Conservation (phyloP, 1,139 yeast species). For the Scheffersomyces illinoinensis region DNA sequence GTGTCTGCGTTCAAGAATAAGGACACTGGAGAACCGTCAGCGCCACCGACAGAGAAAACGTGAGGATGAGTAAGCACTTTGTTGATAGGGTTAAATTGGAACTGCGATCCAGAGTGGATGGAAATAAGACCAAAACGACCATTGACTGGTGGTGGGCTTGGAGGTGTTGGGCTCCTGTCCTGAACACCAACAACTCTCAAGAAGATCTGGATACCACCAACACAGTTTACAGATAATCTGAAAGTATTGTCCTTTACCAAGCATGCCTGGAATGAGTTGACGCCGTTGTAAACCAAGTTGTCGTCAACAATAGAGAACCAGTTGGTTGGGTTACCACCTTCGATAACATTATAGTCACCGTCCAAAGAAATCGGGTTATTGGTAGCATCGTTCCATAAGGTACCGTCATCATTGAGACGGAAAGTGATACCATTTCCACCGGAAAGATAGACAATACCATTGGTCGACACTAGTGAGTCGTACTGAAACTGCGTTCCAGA, state of each 20-base stretch:
- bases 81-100: conserved; percentile 24
- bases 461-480: conserved; percentile 8
- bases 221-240: conserved; percentile 10
- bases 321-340: conserved; percentile 14
- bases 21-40: conserved; percentile 23
- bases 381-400: conserved; percentile 20
- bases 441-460: conserved; percentile 17
- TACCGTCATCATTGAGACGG: conserved; percentile 18
- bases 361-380: conserved; percentile 14
- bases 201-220: conserved; percentile 12
- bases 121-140: conserved; percentile 16
- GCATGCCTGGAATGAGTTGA: conserved; percentile 19
- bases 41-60: conserved; percentile 33
- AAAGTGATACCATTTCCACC: conserved; percentile 12
- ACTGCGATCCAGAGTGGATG: conserved; percentile 21
- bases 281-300: conserved; percentile 13
- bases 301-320: conserved; percentile 17
- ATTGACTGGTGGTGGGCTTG: not conserved
- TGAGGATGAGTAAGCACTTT: conserved; percentile 29
- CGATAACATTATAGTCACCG: conserved; percentile 12
- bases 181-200: conserved; percentile 7
- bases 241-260: conserved; percentile 15
- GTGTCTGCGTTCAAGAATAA: conserved; percentile 25
- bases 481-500: conserved; percentile 28
- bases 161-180: conserved; percentile 2